phyloP scores from a whole-genome alignment of 192 early-diverging fungal genomes.

The Linnemannia hyalina region DNA sequence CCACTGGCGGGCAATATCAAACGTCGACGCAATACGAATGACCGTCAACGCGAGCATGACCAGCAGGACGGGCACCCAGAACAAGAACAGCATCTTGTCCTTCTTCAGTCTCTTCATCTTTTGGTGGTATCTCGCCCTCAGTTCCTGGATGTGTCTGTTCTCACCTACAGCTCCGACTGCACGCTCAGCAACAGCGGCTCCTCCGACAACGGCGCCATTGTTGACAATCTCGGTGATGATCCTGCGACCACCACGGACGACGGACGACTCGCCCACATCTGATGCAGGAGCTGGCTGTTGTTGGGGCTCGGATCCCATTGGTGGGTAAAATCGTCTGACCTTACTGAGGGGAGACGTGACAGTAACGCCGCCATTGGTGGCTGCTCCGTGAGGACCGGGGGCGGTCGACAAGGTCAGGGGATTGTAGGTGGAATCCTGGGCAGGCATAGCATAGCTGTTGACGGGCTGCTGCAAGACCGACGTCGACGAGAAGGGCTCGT shows the following conservation, averaged over 20 bases:
- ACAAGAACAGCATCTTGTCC: slow-evolving; percentile 68
- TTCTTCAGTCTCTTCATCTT: slow-evolving; percentile 60
- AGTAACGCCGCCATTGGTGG: background rate
- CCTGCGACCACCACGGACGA: slow-evolving; percentile 45
- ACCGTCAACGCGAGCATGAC: slow-evolving; percentile 51
- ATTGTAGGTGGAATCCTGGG: slow-evolving; percentile 32
- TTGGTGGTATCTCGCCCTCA: slow-evolving; percentile 46
- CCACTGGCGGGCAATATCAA: slow-evolving; percentile 54
- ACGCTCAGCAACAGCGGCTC: slow-evolving; percentile 50
- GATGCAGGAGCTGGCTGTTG: background rate
- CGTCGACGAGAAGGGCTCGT: slow-evolving; percentile 49
- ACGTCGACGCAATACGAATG: slow-evolving; percentile 50
- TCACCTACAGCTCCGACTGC: slow-evolving; percentile 50
- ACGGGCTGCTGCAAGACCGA: slow-evolving; percentile 52
- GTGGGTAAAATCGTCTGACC: slow-evolving; percentile 50
- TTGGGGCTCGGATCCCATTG: slow-evolving; percentile 41
- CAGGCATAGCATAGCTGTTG: slow-evolving; percentile 44
- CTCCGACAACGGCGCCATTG: slow-evolving; percentile 48
- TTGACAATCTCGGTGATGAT: slow-evolving; percentile 55
- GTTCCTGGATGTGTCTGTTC: slow-evolving; percentile 49
- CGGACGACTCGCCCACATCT: slow-evolving; percentile 43
- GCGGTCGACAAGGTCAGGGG: slow-evolving; percentile 38
- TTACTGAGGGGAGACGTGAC: slow-evolving; percentile 38
- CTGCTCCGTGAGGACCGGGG: slow-evolving; percentile 11
- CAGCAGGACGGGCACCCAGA: slow-evolving; percentile 69